Conservation (phyloP, 768 basidiomycete species). For the Naganishia randhawae region DNA sequence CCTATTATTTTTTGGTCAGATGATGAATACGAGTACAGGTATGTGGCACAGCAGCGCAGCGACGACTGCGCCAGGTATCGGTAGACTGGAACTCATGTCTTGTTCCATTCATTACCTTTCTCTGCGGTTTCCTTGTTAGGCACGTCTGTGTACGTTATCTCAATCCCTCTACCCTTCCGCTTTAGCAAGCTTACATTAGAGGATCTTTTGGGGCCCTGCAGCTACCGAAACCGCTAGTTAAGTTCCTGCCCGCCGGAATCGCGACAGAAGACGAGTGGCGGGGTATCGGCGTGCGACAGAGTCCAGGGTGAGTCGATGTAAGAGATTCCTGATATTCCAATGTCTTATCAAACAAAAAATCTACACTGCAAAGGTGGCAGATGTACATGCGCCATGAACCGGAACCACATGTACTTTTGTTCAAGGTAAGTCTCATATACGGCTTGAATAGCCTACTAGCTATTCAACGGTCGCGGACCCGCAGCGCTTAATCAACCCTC, state of each 20-base stretch:
- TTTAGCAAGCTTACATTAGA: background rate
- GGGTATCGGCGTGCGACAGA: slow-evolving; percentile 31
- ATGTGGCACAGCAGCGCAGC: background rate
- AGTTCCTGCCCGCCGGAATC: slow-evolving; percentile 30
- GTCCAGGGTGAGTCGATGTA: slow-evolving; percentile 28
- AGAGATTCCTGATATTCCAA: background rate
- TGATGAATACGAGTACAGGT: slow-evolving; percentile 31
- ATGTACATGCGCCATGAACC: slow-evolving; percentile 34
- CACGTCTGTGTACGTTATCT: slow-evolving; percentile 5
- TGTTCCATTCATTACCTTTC: background rate
- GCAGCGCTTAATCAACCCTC: background rate
- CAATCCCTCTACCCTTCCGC: too few relatives aligned
- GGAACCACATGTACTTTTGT: slow-evolving; percentile 31
- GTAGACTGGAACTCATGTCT: background rate
- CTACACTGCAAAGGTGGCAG: slow-evolving; percentile 18
- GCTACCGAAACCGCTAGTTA: slow-evolving; percentile 32
- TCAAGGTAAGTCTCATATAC: slow-evolving; percentile 24
- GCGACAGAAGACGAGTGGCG: slow-evolving; percentile 31
- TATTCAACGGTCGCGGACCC: background rate
- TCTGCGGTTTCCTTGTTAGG: background rate
- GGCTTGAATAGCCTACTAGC: background rate
- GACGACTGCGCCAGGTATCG: background rate
- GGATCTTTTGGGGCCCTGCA: background rate
- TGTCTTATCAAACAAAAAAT: background rate
- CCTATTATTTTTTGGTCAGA: background rate